Conservation (phyloP, 2,329 filamentous ascomycete species). For the Fulvia fulva region DNA sequence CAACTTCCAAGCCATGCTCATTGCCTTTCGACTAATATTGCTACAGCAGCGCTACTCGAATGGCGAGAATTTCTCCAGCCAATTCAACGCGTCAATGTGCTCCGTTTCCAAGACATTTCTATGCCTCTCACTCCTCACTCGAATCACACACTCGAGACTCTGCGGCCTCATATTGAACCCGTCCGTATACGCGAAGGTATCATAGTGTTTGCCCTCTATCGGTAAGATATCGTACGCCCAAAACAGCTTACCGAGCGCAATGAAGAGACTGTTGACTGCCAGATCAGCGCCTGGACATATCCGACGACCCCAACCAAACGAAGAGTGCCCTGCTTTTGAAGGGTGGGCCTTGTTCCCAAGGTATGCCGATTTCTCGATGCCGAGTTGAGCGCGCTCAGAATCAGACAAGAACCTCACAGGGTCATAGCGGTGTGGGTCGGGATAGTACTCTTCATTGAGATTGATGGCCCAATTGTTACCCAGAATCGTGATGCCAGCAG, state of each 20-base stretch:
- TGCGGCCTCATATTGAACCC: constrained; percentile 40
- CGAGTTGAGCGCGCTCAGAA: not conserved
- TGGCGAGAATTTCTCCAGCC: constrained; percentile 35
- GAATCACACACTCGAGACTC: constrained; percentile 35
- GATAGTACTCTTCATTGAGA: constrained; percentile 7
- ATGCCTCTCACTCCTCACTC: constrained; percentile 32
- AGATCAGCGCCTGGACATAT: constrained; percentile 8
- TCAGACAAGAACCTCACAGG: constrained; percentile 11
- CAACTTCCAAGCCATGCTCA: not conserved
- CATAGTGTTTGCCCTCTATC: constrained; percentile 32
- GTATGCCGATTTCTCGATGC: not conserved
- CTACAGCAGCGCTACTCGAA: constrained; percentile 20
- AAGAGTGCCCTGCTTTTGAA: constrained; percentile 4
- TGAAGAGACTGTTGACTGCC: constrained; percentile 45
- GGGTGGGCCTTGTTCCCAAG: not conserved
- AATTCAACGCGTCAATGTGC: constrained; percentile 28
- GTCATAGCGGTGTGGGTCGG: constrained; percentile 5
- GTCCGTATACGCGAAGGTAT: constrained; percentile 40
- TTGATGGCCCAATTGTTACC: constrained; percentile 44
- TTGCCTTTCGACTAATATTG: not conserved
- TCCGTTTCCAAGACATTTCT: constrained; percentile 32
- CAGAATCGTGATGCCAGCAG: constrained; percentile 44
- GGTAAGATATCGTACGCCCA: constrained; percentile 44
- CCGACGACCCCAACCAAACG: constrained; percentile 12
- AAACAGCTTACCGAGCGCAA: constrained; percentile 36